Conservation (phyloP, 1,284 basidiomycete genomes). For the Mycena sp. region DNA sequence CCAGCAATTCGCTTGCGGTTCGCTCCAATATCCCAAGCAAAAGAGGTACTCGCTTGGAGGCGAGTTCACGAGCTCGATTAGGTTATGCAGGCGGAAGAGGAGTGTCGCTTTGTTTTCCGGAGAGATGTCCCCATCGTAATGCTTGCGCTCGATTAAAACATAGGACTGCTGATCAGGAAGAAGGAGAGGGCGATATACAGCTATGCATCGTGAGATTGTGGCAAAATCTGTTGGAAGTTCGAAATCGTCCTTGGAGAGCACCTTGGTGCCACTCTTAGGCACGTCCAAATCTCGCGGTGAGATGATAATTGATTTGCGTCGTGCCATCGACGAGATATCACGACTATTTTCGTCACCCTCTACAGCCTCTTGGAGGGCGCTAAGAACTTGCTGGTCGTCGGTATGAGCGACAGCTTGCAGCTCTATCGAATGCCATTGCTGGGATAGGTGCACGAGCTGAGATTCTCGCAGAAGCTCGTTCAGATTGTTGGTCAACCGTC, state of each 20-base stretch:
- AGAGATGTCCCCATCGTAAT: neutral
- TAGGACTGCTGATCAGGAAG: neutral
- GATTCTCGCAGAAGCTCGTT: slow-evolving; percentile 9
- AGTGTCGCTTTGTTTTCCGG: neutral
- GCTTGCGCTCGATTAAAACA: neutral
- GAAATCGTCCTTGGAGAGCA: neutral
- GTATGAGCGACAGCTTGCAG: neutral
- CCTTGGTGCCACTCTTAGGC: too few relatives aligned
- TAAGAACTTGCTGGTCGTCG: neutral
- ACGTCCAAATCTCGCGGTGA: neutral
- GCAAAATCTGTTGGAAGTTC: neutral
- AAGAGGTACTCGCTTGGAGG: neutral
- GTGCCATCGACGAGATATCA: neutral
- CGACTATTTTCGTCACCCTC: neutral
- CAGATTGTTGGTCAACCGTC: neutral
- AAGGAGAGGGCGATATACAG: neutral
- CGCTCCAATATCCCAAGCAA: slow-evolving; percentile 10
- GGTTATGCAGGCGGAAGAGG: neutral
- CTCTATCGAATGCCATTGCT: slow-evolving; percentile 7
- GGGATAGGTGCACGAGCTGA: neutral
- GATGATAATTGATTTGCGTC: neutral
- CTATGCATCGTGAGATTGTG: neutral
- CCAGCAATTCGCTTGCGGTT: neutral
- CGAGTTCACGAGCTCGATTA: neutral
- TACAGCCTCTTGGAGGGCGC: neutral